phyloP scores from a whole-genome alignment of 148 eudicot species.

The Fallopia convolvulus region DNA sequence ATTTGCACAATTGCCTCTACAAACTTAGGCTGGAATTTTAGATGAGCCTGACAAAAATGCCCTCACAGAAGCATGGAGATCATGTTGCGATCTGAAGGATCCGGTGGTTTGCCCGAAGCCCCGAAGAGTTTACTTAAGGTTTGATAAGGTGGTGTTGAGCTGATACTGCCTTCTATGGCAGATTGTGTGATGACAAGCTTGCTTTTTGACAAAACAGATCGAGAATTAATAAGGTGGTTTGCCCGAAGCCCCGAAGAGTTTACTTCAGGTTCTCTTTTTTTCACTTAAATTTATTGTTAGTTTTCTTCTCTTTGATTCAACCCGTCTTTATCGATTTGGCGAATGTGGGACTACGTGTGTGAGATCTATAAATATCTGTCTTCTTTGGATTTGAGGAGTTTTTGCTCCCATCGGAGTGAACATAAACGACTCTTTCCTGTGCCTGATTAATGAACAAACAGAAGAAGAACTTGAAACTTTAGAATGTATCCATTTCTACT shows the following conservation, averaged over 20 bases:
- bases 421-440: neutral
- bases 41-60: slow-evolving; percentile 68
- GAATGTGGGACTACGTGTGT: neutral
- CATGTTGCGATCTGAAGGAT: slow-evolving; percentile 26
- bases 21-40: slow-evolving; percentile 53
- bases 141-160: too few species aligned
- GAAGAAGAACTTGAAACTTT: neutral
- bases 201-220: too few species aligned
- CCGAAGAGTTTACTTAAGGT: too few species aligned
- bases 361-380: neutral
- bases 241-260: too few species aligned
- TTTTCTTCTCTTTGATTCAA: neutral
- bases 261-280: neutral
- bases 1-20: neutral
- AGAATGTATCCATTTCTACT: too few species aligned
- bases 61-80: slow-evolving; percentile 90
- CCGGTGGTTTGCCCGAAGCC: too few species aligned
- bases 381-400: neutral
- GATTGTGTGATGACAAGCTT: too few species aligned
- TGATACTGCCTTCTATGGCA: too few species aligned
- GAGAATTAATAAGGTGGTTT: too few species aligned
- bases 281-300: neutral
- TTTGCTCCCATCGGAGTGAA: neutral
- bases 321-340: neutral
- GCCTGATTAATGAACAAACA: neutral